Base-by-base conservation (phyloP, 2,329 filamentous ascomycete genomes). In the Penicillium occitanis region DNA sequence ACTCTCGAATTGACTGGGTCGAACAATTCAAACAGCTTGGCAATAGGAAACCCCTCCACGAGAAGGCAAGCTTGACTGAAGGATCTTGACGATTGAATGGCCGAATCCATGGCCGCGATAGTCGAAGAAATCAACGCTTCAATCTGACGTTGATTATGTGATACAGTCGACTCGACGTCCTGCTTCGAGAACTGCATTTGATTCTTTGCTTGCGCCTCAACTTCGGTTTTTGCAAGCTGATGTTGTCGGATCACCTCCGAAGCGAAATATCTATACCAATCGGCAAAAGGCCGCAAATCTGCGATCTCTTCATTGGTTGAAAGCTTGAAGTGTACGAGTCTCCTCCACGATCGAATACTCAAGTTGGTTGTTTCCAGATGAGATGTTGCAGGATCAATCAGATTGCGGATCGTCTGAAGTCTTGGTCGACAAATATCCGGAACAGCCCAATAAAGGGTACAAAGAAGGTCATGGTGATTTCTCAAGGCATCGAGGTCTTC, bases 391-490 rank as follows among this genome's bases (percentile, higher is more conserved):
- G 87, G 84, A 68, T 87, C 81, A 14, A 88, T 85, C 5, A 89
- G 79, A 62, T 83, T 79, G 33, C 79, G 82, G 58, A 88, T 80
- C 5, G 81, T 77, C 61, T 83, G 78, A 4, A 87, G 69, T 51
- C 82, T 79, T 48, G 85, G 85, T n/a, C 86, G 80, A 70, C 79
- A 83, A 1, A 79, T 77, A 33, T 82, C 74, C 30, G 86, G 86
- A 44, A 84, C 83, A 50, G 82, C 82, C 79, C 82, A 87, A 71
- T 88, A 88, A 14, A 89, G 76, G 3, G 84, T 86, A 64, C 83
- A 86, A 0, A 89, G 79, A 17, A 89, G 77, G 70, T 88, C 86
- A 68, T 88, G 86, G 66, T 89, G 86, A 69, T 88, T 89, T 58
- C 85, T 82, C 55, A 88, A 75, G 1, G 86, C 85, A 61, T 85